Conservation (phyloP, 2,329 filamentous ascomycete genomes). For the Cladosporium austrohemisphaericum region DNA sequence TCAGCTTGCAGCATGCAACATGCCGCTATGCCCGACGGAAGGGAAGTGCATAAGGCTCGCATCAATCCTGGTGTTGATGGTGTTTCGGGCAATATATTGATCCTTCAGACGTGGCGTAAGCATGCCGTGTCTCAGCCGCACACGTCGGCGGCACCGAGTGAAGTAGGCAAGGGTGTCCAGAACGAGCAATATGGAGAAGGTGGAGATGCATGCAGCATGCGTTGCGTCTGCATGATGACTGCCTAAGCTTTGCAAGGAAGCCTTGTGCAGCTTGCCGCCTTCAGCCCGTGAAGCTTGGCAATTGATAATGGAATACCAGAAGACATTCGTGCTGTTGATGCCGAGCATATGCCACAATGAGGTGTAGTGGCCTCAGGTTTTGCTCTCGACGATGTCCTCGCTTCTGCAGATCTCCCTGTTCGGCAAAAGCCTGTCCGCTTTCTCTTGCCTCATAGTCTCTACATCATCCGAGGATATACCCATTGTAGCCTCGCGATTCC, state of each 20-base stretch:
- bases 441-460: conserved; percentile 44
- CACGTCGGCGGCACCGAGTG: not conserved
- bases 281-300: not conserved
- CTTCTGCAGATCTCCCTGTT: conserved; percentile 45
- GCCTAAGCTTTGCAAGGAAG: conserved; percentile 5
- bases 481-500: conserved; percentile 61
- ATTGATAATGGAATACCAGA: not conserved
- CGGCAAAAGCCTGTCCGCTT: conserved; percentile 44
- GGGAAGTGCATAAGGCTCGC: not conserved
- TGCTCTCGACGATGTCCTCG: conserved; percentile 32
- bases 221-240: conserved; percentile 12
- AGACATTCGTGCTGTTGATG: not conserved
- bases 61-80: not conserved
- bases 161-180: not conserved
- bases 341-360: not conserved
- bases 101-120: conserved; percentile 6
- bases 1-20: no score
- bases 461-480: conserved; percentile 34
- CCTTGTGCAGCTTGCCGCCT: not conserved
- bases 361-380: not conserved
- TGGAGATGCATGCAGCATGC: not conserved
- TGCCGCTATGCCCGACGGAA: conserved; percentile 6
- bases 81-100: not conserved
- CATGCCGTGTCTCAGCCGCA: not conserved
- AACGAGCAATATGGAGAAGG: not conserved